Percentiles rank a stretch among this genome's conserved stretches.
These are phyloP conservation scores for Botrytis deweyae DNA, from an alignment of 2,329 filamentous ascomycete species.

Conservation along the genomic window DNA sequence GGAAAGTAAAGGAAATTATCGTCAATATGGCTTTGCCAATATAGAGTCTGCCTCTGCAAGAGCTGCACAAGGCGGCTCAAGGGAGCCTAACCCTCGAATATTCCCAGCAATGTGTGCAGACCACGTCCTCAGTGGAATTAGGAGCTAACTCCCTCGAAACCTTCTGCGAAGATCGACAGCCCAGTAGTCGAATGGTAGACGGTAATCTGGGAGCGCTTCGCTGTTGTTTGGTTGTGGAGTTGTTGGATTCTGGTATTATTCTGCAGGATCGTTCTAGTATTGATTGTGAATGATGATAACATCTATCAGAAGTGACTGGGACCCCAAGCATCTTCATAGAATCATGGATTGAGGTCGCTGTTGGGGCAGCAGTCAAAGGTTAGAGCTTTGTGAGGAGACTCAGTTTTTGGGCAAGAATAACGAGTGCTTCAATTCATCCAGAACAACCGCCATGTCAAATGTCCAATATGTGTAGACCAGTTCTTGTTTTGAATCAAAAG, in stretches of 20 bases:
- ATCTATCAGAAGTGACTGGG: constrained; percentile 4
- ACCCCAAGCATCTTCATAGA: constrained; percentile 5
- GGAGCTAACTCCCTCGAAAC: not conserved
- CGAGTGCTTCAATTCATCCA: constrained; percentile 14
- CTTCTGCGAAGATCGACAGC: not conserved
- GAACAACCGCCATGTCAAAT: constrained; percentile 8
- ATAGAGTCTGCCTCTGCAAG: not conserved
- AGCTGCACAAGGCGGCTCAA: not conserved
- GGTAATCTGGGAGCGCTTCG: not conserved
- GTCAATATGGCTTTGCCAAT: constrained; percentile 2
- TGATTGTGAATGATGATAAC: constrained; percentile 13
- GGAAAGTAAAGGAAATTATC: constrained; percentile 4
- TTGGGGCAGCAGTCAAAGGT: constrained; percentile 14
- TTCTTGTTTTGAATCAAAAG: not conserved
- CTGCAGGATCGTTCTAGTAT: not conserved
- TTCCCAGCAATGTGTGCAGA: not conserved
- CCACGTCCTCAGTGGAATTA: not conserved
- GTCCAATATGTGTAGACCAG: not conserved
- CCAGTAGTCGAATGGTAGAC: not conserved
- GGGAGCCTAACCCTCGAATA: constrained; percentile 15
- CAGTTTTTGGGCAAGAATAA: constrained; percentile 6
- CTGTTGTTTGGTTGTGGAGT: not conserved
- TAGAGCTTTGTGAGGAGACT: constrained; percentile 1
- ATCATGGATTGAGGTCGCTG: not conserved
- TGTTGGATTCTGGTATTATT: not conserved